Conservation (phyloP, 805 yeast genomes). For the Dipodascus geniculatus region DNA sequence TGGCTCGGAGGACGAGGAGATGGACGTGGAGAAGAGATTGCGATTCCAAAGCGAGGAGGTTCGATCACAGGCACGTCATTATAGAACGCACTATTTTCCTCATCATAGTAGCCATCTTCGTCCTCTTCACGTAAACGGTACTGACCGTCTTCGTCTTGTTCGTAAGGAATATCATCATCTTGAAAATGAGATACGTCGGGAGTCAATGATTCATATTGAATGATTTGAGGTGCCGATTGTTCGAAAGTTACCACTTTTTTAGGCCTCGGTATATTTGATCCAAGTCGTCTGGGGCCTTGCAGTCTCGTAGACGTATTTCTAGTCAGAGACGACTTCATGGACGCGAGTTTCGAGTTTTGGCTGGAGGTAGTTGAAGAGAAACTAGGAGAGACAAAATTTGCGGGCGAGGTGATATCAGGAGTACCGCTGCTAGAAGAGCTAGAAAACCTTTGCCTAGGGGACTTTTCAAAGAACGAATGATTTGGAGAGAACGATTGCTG, state of each 20-base stretch:
- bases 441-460: neutral
- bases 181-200: slow-evolving; percentile 13
- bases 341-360: neutral
- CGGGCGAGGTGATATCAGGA: neutral
- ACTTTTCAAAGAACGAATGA: neutral
- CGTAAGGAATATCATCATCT: slow-evolving; percentile 3
- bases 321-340: slow-evolving; percentile 11
- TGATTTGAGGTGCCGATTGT: slow-evolving; percentile 14
- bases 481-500: neutral
- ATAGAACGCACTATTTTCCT: slow-evolving; percentile 1
- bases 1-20: neutral
- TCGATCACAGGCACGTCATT: slow-evolving; percentile 15
- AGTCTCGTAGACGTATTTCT: slow-evolving; percentile 10
- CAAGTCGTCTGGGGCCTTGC: slow-evolving; percentile 12
- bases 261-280: slow-evolving; percentile 7
- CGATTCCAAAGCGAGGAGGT: slow-evolving; percentile 7
- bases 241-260: slow-evolving; percentile 18
- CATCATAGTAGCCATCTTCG: slow-evolving; percentile 4
- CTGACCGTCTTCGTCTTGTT: neutral
- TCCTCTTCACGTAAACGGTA: slow-evolving; percentile 9
- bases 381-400: neutral
- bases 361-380: neutral
- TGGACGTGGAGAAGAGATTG: neutral
- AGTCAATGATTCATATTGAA: slow-evolving; percentile 16
- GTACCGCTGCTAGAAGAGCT: neutral